These are phyloP conservation scores for Asclepias syriaca DNA, from an alignment of 257 asterid species.

Conservation along the genomic window DNA sequence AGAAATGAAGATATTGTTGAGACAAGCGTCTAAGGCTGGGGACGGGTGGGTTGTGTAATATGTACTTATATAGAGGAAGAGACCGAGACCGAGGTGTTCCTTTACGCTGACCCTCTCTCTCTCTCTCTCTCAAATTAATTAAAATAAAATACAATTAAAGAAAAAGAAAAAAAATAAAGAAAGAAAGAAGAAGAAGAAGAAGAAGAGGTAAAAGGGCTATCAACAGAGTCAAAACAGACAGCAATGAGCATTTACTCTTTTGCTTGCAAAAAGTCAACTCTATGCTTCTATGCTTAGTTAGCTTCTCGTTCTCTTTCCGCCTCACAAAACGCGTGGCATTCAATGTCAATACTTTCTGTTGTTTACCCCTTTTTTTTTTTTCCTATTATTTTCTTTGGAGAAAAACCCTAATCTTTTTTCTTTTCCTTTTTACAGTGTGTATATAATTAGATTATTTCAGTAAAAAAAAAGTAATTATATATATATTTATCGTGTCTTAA, in stretches of 20 bases:
- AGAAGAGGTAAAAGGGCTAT: not conserved
- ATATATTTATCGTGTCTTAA: not conserved
- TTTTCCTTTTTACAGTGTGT: no score
- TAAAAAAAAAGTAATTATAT: no score
- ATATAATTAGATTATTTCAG: no score
- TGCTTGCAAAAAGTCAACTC: slow-evolving; percentile 43
- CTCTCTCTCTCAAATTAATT: no score
- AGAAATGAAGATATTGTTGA: slow-evolving; percentile 12
- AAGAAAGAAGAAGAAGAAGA: not conserved
- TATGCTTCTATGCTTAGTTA: slow-evolving; percentile 18
- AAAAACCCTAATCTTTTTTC: not conserved
- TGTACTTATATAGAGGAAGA: slow-evolving; percentile 6
- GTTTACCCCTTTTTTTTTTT: not conserved
- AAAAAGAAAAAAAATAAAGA: not conserved
- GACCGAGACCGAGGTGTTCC: slow-evolving; percentile 1
- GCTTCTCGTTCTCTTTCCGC: slow-evolving; percentile 13
- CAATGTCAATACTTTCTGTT: slow-evolving; percentile 40
- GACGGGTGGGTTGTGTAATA: slow-evolving; percentile 1
- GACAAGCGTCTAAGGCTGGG: slow-evolving; percentile 38
- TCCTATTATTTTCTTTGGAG: not conserved
- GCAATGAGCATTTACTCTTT: slow-evolving; percentile 59
- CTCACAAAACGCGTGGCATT: slow-evolving; percentile 52
- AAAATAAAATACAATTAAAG: no score
- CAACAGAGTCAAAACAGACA: slow-evolving; percentile 60
- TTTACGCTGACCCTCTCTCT: not conserved